Base-by-base conservation (phyloP, 2,329 filamentous ascomycete genomes). In the Atkinsonella hypoxylon region DNA sequence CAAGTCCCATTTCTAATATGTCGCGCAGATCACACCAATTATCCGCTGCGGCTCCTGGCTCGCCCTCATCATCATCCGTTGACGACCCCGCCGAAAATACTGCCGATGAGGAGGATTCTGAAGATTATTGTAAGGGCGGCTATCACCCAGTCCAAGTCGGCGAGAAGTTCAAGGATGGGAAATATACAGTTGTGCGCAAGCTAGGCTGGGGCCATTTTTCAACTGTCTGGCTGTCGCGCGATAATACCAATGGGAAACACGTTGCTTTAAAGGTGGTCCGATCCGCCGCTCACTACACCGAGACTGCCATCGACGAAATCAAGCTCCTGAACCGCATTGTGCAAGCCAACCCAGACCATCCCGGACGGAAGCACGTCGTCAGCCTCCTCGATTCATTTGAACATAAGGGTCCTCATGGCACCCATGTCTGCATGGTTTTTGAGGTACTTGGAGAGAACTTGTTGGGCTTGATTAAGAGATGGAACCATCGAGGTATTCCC, bases 381-480 rank as follows among this genome's bases (percentile, higher is more conserved):
- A 95, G 89, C 67, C 77, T 98, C 39, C 79, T 97, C 59, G 91
- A 97, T 69, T 95, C 89, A 0, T 98, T 98, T 67, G 91, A 96
- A 66, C 93, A 97, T 72, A 94, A 94, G 68, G 93, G 93, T 10
- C 91, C 91, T 42, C 94, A 98, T 63, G 93, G 93, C 45, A 86
- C 89, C 48, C 93, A 98, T 64, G 89, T 97, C 53, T 98, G 93
- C 74, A 97, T 98, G 91, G 93, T 98, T 8, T 98, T 98, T 61
- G 93, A 98, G 68, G 93, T 98, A 3, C 71, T 98, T 51, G 93
- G 93, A 49, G 90, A 97, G 76, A 97, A 97, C 64, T 70, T 97
- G 56, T 73, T 97, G 49, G 91, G 93, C 26, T 71, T 98, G 64
- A 96, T 98, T 76, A 97, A 97, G 79, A 83, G 88, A 61, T 97